Base-by-base conservation (phyloP, 345 rosid genomes). In the Salix suchowensis region DNA sequence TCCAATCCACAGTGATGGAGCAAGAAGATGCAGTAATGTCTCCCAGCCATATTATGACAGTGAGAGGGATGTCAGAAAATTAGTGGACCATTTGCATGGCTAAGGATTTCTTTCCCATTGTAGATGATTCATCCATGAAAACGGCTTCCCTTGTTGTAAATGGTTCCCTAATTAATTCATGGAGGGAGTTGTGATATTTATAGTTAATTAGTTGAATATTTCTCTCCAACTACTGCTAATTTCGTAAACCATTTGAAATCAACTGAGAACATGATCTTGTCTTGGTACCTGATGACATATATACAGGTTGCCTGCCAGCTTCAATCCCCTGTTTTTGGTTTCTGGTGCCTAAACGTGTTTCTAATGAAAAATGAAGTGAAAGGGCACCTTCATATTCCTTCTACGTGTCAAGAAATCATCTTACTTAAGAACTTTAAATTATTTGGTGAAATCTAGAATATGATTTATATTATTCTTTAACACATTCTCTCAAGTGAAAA, bases 371-470 rank as follows among this genome's bases (percentile, higher is more conserved):
- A 46, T 3, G 50, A 46, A 46, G 50, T 4, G 13, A 46, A 46
- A 46, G 5, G 18, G 18, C 50, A 11, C 50, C 50, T 46, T 12
- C 1, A 3, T 46, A 40, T 40, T 11, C 3, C 1, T 40, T 28
- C 2, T 28, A 28, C 2, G 30, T 0, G 30, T 2, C 3, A 0
- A 32, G 34, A 4, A 32, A 32, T 4, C 34, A 32, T 32, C 34
- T 32, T 4, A 3, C 4, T 0, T 32, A 32, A 32, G 3, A 32
- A 0, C 0, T 32, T 32, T 32, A 32, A 32, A 4, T 0, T 32
- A 0, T 32, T 4, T 4, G 1, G 34, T 32, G 34, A 32, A 0
- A 0, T 32, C 5, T 1, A 32, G 4, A 32, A 32, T 4, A 4
- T 32, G 34, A 32, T 32, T 32, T 32, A 32, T 32, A 32, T 32